A percentile compares a stretch with the other conserved stretches of the same genome.
Evolutionary conservation across 228 moss, liverwort and hornwort genomes (phyloP).

Genomic region (Sphagnum fallax): DNA sequence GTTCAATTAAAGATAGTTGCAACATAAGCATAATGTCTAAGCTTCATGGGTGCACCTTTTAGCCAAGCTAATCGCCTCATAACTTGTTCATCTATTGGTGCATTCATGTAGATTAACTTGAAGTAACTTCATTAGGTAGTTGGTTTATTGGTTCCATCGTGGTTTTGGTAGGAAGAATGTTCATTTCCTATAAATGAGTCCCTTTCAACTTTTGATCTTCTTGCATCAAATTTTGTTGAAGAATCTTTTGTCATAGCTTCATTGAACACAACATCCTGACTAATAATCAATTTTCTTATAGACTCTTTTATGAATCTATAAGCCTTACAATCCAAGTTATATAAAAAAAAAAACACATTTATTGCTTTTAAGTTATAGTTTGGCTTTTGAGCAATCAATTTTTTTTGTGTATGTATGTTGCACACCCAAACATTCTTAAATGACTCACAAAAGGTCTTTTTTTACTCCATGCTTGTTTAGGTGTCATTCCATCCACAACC

Average conservation of each 20-base stretch:
- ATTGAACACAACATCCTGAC: conserved; percentile 2
- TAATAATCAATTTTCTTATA: not conserved
- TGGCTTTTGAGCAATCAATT: not conserved
- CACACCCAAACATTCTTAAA: not conserved
- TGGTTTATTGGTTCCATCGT: not conserved
- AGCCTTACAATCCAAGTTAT: not conserved
- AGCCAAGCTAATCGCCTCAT: not conserved
- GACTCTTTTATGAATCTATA: not conserved
- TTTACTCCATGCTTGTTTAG: not conserved
- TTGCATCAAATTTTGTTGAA: no score
- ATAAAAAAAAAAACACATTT: not conserved
- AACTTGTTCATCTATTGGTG: not conserved
- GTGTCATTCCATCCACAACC: not conserved
- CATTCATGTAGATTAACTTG: not conserved
- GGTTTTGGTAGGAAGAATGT: not conserved
- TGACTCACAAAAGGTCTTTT: not conserved
- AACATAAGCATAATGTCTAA: not conserved
- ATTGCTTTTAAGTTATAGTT: conserved; percentile 1
- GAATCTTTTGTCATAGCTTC: not conserved
- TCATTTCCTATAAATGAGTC: not conserved
- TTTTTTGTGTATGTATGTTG: not conserved
- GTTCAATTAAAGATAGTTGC: not conserved
- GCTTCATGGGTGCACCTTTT: not conserved
- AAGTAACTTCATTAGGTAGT: not conserved
- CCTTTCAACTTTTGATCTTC: not conserved